Percentiles rank a stretch among this genome's conserved stretches.
These are phyloP conservation scores for Noccaea bulbosa DNA, from an alignment of 345 rosid species.

Conservation along the genomic window DNA sequence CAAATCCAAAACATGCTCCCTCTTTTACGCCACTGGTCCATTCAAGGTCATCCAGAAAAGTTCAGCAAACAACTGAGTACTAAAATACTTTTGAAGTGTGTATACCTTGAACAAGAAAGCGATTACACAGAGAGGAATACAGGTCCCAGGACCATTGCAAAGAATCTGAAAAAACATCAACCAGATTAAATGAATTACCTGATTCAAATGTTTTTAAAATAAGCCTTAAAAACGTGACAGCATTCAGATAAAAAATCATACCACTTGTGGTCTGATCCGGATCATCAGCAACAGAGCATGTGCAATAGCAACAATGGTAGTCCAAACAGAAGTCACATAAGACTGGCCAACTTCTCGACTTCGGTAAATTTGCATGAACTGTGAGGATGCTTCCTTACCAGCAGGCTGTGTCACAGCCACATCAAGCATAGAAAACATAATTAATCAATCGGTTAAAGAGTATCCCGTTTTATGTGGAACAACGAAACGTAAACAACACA, in stretches of 20 bases:
- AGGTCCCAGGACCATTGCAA: slow-evolving; percentile 98
- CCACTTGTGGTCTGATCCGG: slow-evolving; percentile 86
- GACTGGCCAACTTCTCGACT: slow-evolving; percentile 99
- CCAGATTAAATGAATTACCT: not conserved
- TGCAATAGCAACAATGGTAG: slow-evolving; percentile 69
- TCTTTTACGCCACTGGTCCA: not conserved
- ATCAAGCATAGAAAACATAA: slow-evolving; percentile 24
- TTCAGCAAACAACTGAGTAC: not conserved
- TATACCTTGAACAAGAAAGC: slow-evolving; percentile 83
- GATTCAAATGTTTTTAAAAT: slow-evolving; percentile 1
- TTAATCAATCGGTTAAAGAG: not conserved
- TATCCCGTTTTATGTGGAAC: slow-evolving; percentile 8
- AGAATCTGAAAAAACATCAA: slow-evolving; percentile 56
- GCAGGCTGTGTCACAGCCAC: slow-evolving; percentile 44
- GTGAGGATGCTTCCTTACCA: slow-evolving; percentile 43
- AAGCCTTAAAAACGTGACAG: slow-evolving; percentile 11
- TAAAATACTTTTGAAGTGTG: not conserved
- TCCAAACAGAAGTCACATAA: slow-evolving; percentile 80
- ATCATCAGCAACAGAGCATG: slow-evolving; percentile 82
- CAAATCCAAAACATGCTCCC: not conserved
- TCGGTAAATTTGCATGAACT: slow-evolving; percentile 77
- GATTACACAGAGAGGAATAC: slow-evolving; percentile 79
- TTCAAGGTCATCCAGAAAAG: slow-evolving; percentile 6
- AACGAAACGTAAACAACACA: slow-evolving; percentile 18
- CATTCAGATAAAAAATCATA: slow-evolving; percentile 41